Percentiles rank a stretch among this genome's conserved stretches.
Evolutionary conservation across 2,329 filamentous ascomycete species (phyloP).

Genomic region (Moelleriella libera): DNA sequence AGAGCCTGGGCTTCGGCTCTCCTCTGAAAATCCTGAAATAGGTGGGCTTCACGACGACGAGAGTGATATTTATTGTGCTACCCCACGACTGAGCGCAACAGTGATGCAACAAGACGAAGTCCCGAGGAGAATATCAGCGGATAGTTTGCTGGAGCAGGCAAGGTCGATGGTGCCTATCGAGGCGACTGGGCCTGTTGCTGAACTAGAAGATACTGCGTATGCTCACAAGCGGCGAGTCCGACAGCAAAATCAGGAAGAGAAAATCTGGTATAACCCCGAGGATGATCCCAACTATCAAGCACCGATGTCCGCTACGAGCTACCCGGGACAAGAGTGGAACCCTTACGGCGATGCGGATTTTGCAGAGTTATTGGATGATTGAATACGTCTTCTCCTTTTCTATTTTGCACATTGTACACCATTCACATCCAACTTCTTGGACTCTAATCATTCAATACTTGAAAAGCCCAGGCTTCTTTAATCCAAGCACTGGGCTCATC

Average conservation of each 20-base stretch:
- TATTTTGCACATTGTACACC: too few species aligned
- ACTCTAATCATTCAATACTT: too few species aligned
- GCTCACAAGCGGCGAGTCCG: constrained; percentile 29
- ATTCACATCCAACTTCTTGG: too few species aligned
- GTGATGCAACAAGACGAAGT: not conserved
- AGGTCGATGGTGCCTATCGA: not conserved
- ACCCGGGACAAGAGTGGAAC: constrained; percentile 59
- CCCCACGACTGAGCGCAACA: constrained; percentile 9
- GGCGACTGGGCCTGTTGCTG: constrained; percentile 10
- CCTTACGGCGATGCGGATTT: constrained; percentile 28
- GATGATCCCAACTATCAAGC: constrained; percentile 23
- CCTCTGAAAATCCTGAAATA: not conserved
- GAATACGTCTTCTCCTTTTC: too few species aligned
- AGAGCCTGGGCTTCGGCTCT: too few species aligned
- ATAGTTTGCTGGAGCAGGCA: not conserved
- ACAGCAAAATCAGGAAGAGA: constrained; percentile 35
- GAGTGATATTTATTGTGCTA: constrained; percentile 21
- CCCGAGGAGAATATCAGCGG: not conserved
- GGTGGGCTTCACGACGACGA: constrained; percentile 5
- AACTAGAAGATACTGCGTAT: constrained; percentile 27
- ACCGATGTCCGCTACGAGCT: constrained; percentile 52
- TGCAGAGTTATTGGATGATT: constrained; percentile 6
- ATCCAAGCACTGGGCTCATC: too few species aligned
- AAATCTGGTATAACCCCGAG: constrained; percentile 29
- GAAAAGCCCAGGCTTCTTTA: too few species aligned